Evolutionary conservation across 1,139 yeast genomes (phyloP), one percentile per base, ranked within the genome.

Genomic region (Pichia sorboxylosa): DNA sequence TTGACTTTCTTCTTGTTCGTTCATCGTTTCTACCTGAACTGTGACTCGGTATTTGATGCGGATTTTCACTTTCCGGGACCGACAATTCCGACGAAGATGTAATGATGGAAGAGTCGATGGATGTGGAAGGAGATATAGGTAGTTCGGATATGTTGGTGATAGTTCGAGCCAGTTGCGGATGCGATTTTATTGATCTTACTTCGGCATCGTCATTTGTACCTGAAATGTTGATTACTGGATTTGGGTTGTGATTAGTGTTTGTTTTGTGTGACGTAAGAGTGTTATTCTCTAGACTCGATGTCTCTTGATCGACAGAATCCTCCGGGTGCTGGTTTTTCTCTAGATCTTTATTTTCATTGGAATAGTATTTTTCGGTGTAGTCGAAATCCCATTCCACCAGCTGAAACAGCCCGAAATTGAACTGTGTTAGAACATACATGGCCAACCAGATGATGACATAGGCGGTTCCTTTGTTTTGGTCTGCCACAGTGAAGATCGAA

Each of bases 401-500:
- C 39, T 73, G 64, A 52, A 74, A 78, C 14, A 85, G 64, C 1
- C 95, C 95, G 35, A 79, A 57, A 46, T 82, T 78, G 55, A 85
- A 87, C 44, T 83, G 78, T 42, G 69, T 66, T 18, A 82, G 54
- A 23, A 81, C 66, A 49, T 82, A 87, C 39, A 78, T 69, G 4
- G 90, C 83, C 31, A 83, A 62, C 55, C 82, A 83, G 31, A 90
- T 77, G 49, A 85, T 78, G 17, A 85, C 82, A 54, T 83, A 84
- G 0, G 96, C 94, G 15, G 82, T 81, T 16, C 97, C 97, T 47
- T 71, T 71, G 37, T 72, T 66, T 24, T 82, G 84, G 45, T 83
- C 73, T 3, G 53, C 67, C 1, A 59, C 39, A 0, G 77, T 60
- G 47, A 87, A 82, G 3, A 70, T 62, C 6, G 84, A 75, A 40